Percentiles rank a stretch among this genome's conserved stretches.
Evolutionary conservation across 2,329 filamentous ascomycete genomes (phyloP).

Genomic region (Neoarthrinium moseri): DNA sequence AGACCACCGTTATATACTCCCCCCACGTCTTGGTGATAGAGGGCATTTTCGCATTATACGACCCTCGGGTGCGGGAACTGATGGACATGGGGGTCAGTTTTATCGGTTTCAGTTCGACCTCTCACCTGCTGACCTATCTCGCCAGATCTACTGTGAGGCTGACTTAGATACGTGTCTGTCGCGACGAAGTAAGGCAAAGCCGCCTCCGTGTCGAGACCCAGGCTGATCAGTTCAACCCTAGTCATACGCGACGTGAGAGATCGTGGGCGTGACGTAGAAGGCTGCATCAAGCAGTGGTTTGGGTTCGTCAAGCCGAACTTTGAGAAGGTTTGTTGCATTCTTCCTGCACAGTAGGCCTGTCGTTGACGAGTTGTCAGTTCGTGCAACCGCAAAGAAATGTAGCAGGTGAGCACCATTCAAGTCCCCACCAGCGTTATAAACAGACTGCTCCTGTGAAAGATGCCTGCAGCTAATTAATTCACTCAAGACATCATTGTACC

Average conservation of each 20-base stretch:
- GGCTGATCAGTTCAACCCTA: constrained; percentile 30
- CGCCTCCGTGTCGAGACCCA: constrained; percentile 14
- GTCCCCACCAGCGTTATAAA: no score
- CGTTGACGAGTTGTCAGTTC: constrained; percentile 47
- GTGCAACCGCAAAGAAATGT: constrained; percentile 90
- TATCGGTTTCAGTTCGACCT: background rate
- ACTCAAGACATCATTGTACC: constrained; percentile 83
- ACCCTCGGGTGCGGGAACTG: constrained; percentile 78
- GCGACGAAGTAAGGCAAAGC: constrained; percentile 66
- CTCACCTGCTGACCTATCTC: constrained; percentile 13
- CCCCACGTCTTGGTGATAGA: constrained; percentile 94
- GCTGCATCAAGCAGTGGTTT: constrained; percentile 98
- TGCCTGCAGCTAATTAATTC: constrained; percentile 1
- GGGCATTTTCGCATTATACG: constrained; percentile 93
- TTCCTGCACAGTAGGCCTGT: background rate
- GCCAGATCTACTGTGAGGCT: constrained; percentile 88
- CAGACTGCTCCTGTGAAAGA: background rate
- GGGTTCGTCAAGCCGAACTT: constrained; percentile 95
- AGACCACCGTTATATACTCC: constrained; percentile 89
- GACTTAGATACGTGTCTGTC: constrained; percentile 93
- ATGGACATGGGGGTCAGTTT: constrained; percentile 77
- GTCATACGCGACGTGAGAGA: constrained; percentile 86
- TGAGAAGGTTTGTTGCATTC: constrained; percentile 55
- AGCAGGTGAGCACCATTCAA: constrained; percentile 54
- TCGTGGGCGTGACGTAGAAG: constrained; percentile 86